Evolutionary conservation across 176 grass and related monocot genomes (phyloP).

Genomic region (Eleusine coracana): DNA sequence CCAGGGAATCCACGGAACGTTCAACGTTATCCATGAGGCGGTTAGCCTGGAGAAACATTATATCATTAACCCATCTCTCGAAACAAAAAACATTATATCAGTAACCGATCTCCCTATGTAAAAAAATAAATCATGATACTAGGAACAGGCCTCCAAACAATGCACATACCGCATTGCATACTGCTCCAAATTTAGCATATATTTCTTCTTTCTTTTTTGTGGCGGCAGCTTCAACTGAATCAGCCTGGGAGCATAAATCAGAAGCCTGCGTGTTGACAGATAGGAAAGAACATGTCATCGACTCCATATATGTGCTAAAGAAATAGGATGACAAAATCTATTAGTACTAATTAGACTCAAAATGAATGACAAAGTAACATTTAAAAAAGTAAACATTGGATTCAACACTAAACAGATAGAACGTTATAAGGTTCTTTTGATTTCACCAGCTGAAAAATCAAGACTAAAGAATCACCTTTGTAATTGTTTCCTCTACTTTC

Average conservation of each 20-base stretch:
- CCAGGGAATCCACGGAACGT: conserved; percentile 32
- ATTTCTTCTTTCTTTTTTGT: conserved; percentile 47
- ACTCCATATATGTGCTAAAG: background rate
- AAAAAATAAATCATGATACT: conserved; percentile 16
- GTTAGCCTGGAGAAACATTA: conserved; percentile 45
- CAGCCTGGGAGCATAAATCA: conserved; percentile 44
- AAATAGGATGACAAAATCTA: background rate
- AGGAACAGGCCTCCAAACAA: background rate
- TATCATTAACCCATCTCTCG: too few species aligned
- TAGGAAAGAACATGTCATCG: conserved; percentile 1
- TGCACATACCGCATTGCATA: conserved; percentile 53
- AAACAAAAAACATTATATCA: background rate
- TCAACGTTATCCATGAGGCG: conserved; percentile 26
- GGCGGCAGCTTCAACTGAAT: conserved; percentile 20
- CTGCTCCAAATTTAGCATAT: conserved; percentile 42
- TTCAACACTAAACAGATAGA: background rate
- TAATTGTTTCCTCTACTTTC: conserved; percentile 50
- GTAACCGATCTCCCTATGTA: background rate
- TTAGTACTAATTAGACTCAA: background rate
- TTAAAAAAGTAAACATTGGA: background rate
- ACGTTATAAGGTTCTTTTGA: conserved; percentile 7
- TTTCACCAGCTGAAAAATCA: conserved; percentile 17
- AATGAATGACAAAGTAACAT: background rate
- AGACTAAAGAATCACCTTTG: conserved; percentile 50
- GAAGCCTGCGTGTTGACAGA: conserved; percentile 47